A percentile compares a stretch with the other conserved stretches of the same genome.
Evolutionary conservation across 257 asterid genomes (phyloP).

Genomic region (Nicotiana knightiana): DNA sequence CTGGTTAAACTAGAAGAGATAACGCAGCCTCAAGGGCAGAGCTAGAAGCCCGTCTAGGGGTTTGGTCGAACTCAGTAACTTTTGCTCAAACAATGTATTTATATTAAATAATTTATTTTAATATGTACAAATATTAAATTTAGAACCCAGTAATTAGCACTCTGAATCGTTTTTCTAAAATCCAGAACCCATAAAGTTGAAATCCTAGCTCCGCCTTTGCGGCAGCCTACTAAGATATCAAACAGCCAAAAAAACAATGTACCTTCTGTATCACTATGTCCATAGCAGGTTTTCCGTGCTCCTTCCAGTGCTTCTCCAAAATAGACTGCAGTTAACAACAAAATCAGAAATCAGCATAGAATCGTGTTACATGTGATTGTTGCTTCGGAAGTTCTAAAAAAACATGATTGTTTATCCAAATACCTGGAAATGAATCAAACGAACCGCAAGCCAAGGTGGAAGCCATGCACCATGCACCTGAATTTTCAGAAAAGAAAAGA

Average conservation of each 20-base stretch:
- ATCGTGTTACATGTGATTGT: background rate
- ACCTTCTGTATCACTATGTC: constrained; percentile 58
- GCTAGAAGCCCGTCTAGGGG: too few species aligned
- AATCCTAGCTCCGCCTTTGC: too few species aligned
- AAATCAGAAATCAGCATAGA: constrained; percentile 1
- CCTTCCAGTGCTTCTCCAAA: constrained; percentile 66
- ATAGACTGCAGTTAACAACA: constrained; percentile 34
- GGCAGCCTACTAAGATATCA: background rate
- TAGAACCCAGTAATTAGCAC: too few species aligned
- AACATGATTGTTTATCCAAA: background rate
- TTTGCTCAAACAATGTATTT: too few species aligned
- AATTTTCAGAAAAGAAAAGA: constrained; percentile 9
- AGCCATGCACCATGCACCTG: constrained; percentile 86
- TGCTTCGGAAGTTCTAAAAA: background rate
- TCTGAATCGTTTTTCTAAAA: too few species aligned
- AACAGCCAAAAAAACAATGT: constrained; percentile 18
- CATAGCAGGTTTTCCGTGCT: constrained; percentile 73
- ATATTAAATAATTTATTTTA: too few species aligned
- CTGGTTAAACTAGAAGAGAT: background rate
- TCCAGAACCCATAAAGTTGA: too few species aligned
- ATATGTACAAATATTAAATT: too few species aligned
- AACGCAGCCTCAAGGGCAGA: too few species aligned
- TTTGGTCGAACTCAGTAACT: too few species aligned
- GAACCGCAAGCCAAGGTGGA: constrained; percentile 83
- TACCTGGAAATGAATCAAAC: constrained; percentile 45